phyloP scores from a whole-genome alignment of 805 yeast genomes.

The Candida adriatica region DNA sequence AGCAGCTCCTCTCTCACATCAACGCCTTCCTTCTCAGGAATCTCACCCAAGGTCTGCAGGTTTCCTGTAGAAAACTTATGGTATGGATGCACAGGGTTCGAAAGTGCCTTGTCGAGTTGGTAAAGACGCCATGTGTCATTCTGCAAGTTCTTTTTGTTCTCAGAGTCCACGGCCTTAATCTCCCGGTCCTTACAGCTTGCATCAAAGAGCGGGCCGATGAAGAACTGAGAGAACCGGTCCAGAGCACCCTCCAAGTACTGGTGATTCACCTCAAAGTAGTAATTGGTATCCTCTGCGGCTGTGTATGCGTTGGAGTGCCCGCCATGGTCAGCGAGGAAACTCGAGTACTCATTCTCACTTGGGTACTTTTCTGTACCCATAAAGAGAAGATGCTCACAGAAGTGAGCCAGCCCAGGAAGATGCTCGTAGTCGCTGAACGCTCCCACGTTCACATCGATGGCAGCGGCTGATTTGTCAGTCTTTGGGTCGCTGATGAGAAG shows the following conservation, averaged over 20 bases:
- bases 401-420: slow-evolving; percentile 74
- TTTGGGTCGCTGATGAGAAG: slow-evolving; percentile 60
- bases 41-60: slow-evolving; percentile 58
- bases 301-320: slow-evolving; percentile 94
- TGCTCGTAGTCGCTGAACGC: slow-evolving; percentile 60
- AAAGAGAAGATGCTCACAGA: slow-evolving; percentile 65
- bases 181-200: slow-evolving; percentile 81
- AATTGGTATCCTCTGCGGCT: slow-evolving; percentile 81
- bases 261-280: slow-evolving; percentile 77
- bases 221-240: slow-evolving; percentile 90
- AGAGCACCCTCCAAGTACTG: slow-evolving; percentile 78
- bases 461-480: slow-evolving; percentile 72
- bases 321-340: slow-evolving; percentile 73
- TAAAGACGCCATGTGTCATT: slow-evolving; percentile 83
- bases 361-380: slow-evolving; percentile 82
- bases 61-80: slow-evolving; percentile 91
- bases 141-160: slow-evolving; percentile 90
- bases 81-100: slow-evolving; percentile 76
- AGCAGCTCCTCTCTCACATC: slow-evolving; percentile 79
- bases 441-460: slow-evolving; percentile 74
- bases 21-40: slow-evolving; percentile 51
- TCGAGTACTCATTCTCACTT: slow-evolving; percentile 68
- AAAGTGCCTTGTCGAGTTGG: slow-evolving; percentile 71
- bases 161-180: slow-evolving; percentile 91
- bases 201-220: slow-evolving; percentile 74